Base-by-base conservation (phyloP, 306 rosid species). In the Trifolium repens region DNA sequence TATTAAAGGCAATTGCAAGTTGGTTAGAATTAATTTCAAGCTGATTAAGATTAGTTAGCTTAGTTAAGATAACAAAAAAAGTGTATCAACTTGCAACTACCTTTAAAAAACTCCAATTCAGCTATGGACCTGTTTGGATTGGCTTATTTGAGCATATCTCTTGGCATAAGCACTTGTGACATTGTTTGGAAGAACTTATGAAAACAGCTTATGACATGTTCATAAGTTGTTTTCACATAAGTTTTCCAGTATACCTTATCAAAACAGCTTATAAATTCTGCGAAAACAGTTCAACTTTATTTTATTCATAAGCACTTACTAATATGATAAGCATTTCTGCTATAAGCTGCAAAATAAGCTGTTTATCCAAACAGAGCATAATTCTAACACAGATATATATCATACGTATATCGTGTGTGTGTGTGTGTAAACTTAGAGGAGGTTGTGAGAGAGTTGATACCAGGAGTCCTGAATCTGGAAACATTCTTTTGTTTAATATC, bases 391-490 rank as follows among this genome's bases (percentile, higher is more conserved):
- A 17, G 19, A 17, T 17, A 17, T 17, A 17, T 17, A 17, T 17
- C 19, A 17, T 17, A 17, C 19, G 19, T 17, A 17, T 17, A 17
- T 17, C 19, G 19, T 17, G 19, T 17, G 19, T 17, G 19, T 17
- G 19, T 17, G 19, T 17, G 19, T 17, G 0, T 17, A 22, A 22
- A 39, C 9, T 7, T 39, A 7, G 15, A 42, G 43, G 43, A 47
- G 11, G 44, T 61, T 4, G 47, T 39, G 42, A 39, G 27, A 52
- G 53, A 59, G 44, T 40, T 40, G 69, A 62, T 68, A 84, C 85
- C 82, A 58, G 87, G 75, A 68, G 54, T 62, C 30, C 24, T 62
- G 82, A 78, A 77, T 16, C 73, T 77, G 10, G 75, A 80, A 54
- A 13, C 61, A 35, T 12, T 80, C 60, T 14, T 73, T 15, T 61